phyloP scores from a whole-genome alignment of 83 land plant species.

The Thuja plicata region DNA sequence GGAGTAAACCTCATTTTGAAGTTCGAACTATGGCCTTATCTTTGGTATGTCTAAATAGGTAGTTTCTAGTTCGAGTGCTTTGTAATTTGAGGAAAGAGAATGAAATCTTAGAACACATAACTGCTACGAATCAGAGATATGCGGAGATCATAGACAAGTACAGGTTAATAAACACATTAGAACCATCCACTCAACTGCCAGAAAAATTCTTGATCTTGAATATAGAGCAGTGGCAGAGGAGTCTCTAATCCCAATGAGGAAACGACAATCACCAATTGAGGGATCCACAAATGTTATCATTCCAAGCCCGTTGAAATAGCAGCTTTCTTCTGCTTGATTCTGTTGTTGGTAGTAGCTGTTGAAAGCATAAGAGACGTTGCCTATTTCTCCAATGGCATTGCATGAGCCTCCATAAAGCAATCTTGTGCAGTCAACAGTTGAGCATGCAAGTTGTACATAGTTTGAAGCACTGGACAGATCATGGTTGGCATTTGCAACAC shows the following conservation, averaged over 20 bases:
- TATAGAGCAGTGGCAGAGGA: constrained; percentile 12
- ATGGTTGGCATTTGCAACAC: constrained; percentile 51
- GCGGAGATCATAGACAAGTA: constrained; percentile 5
- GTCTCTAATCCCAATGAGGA: constrained; percentile 45
- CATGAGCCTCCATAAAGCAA: constrained; percentile 81
- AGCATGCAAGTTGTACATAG: constrained; percentile 67
- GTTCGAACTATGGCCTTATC: neutral
- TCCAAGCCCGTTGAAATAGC: constrained; percentile 74
- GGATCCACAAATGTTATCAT: constrained; percentile 71
- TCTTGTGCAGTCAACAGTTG: constrained; percentile 67
- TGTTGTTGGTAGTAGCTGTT: constrained; percentile 74
- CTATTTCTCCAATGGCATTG: constrained; percentile 53
- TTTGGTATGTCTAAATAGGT: neutral
- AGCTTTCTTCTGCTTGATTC: constrained; percentile 54
- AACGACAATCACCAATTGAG: constrained; percentile 67
- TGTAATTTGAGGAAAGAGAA: neutral
- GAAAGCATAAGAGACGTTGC: constrained; percentile 81
- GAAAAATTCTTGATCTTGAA: neutral
- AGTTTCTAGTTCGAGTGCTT: neutral
- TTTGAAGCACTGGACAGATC: constrained; percentile 39
- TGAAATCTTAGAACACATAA: neutral
- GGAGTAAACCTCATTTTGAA: neutral
- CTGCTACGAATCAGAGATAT: neutral
- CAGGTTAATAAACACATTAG: neutral
- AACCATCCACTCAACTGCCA: neutral